Conservation (phyloP, 257 asterid genomes). For the Ballota nigra region DNA sequence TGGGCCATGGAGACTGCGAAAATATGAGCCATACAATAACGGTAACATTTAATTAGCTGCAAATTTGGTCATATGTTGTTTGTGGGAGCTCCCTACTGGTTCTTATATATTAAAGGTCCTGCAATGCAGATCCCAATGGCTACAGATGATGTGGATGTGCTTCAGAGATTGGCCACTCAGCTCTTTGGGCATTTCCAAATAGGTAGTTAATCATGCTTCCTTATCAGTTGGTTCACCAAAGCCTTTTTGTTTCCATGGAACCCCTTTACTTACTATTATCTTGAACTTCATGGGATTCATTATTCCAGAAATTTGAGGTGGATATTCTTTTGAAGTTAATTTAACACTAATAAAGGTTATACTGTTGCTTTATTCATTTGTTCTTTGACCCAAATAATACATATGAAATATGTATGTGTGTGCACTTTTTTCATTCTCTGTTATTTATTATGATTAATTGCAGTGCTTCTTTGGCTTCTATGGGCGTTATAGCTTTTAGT, state of each 20-base stretch:
- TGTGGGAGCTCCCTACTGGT: not conserved
- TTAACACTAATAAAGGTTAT: not conserved
- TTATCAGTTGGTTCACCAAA: not conserved
- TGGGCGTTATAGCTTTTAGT: not conserved
- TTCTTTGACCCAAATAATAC: not conserved
- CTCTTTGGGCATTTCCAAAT: slow-evolving; percentile 74
- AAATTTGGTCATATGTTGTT: not conserved
- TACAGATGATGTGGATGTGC: slow-evolving; percentile 73
- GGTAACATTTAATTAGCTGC: slow-evolving; percentile 41
- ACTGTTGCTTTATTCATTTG: not conserved
- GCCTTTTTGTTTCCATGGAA: not conserved
- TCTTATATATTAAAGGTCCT: slow-evolving; percentile 21
- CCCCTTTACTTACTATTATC: not conserved
- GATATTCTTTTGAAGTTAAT: not conserved
- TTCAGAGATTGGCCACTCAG: slow-evolving; percentile 77
- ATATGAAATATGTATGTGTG: not conserved
- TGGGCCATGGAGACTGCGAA: slow-evolving; percentile 96
- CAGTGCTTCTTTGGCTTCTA: not conserved
- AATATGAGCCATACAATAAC: slow-evolving; percentile 85
- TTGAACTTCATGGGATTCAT: slow-evolving; percentile 7
- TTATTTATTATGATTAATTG: not conserved
- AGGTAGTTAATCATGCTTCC: slow-evolving; percentile 41
- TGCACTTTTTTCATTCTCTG: not conserved
- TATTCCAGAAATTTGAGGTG: slow-evolving; percentile 15
- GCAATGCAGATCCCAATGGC: slow-evolving; percentile 73